phyloP scores from a whole-genome alignment of 305 asterid species.

The Solanum hybrid region DNA sequence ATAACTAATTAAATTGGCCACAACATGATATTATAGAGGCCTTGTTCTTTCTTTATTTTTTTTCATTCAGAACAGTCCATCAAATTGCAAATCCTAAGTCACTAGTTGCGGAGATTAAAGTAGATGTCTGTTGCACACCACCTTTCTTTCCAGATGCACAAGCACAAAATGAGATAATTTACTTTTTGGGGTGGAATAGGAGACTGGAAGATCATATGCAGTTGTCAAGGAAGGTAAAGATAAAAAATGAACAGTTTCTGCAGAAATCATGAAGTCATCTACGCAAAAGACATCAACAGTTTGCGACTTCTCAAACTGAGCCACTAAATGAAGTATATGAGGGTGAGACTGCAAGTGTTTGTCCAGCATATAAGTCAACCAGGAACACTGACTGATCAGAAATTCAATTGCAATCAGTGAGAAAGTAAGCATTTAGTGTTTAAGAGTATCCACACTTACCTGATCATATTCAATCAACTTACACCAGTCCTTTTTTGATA shows the following conservation, averaged over 20 bases:
- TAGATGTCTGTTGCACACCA: not conserved
- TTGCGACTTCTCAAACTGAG: not conserved
- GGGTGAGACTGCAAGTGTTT: not conserved
- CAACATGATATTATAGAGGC: not conserved
- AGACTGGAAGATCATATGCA: not conserved
- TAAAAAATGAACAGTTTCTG: not conserved
- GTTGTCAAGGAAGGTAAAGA: not conserved
- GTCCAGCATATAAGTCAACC: not conserved
- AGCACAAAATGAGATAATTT: not conserved
- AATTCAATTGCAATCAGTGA: not conserved
- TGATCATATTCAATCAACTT: constrained; percentile 58
- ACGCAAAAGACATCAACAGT: not conserved
- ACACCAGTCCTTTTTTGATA: constrained; percentile 60
- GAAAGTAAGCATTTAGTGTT: not conserved
- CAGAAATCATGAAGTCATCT: not conserved
- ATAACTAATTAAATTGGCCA: not conserved
- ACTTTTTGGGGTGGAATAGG: not conserved
- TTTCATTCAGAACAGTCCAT: not conserved
- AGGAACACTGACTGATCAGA: not conserved
- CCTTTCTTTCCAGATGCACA: not conserved
- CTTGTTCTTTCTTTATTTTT: not conserved
- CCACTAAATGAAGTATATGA: not conserved
- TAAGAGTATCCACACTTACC: constrained; percentile 27
- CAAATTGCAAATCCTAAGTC: not conserved
- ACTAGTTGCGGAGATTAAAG: not conserved